phyloP scores from a whole-genome alignment of 306 rosid species.

The Abrus pulchellus region DNA sequence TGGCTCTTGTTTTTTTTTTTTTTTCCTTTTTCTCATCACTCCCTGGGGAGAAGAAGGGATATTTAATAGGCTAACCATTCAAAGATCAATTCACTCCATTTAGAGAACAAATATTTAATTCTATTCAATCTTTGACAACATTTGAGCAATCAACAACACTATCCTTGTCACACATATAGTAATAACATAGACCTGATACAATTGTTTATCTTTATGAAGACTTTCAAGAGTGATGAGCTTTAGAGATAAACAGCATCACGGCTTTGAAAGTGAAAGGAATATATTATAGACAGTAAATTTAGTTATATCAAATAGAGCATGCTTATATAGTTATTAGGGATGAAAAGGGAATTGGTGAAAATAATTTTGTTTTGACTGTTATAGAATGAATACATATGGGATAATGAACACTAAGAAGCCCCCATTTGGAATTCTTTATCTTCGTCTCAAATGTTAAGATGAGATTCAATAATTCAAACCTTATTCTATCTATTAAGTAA shows the following conservation, averaged over 20 bases:
- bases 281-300: conserved; percentile 1
- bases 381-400: background rate
- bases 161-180: conserved; percentile 2
- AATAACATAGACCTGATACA: background rate
- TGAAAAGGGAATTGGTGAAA: conserved; percentile 25
- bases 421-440: background rate
- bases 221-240: conserved; percentile 13
- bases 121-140: background rate
- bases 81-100: conserved; percentile 6
- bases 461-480: background rate
- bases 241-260: background rate
- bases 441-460: background rate
- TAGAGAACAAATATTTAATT: background rate
- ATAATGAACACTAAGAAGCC: conserved; percentile 5
- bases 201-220: conserved; percentile 2
- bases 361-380: background rate
- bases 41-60: background rate
- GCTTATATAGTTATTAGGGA: background rate
- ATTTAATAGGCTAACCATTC: background rate
- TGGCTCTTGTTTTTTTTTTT: background rate
- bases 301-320: background rate
- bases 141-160: conserved; percentile 1
- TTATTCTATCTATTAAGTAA: background rate
- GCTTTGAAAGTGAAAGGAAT: conserved; percentile 2
- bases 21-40: background rate